phyloP scores from a whole-genome alignment of 768 basidiomycete species.

The Coprinopsis marcescibilis region DNA sequence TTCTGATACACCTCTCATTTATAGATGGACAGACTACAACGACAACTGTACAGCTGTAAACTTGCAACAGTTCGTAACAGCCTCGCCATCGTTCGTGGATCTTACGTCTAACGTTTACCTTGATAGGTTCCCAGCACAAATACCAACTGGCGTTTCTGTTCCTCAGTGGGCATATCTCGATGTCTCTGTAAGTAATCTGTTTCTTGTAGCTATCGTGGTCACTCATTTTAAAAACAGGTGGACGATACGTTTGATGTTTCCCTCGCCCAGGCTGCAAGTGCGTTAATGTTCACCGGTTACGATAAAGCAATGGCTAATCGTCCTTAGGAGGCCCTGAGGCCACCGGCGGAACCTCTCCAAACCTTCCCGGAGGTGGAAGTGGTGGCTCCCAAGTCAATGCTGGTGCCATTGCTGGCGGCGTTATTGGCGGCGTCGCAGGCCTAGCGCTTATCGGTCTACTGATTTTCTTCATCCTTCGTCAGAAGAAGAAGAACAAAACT shows the following conservation, averaged over 20 bases:
- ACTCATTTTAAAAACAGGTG: conserved; percentile 14
- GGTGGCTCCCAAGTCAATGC: conserved; percentile 4
- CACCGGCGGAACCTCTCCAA: conserved; percentile 14
- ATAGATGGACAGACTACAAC: conserved; percentile 45
- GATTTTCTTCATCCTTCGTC: conserved; percentile 26
- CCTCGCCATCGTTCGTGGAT: neutral
- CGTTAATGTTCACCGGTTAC: conserved; percentile 4
- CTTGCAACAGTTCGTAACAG: conserved; percentile 23
- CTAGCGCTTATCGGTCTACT: conserved; percentile 35
- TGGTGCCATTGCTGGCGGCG: conserved; percentile 52
- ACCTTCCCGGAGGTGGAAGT: neutral
- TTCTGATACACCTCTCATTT: neutral
- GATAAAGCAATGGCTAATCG: neutral
- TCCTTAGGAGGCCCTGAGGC: conserved; percentile 31
- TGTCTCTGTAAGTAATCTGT: conserved; percentile 27
- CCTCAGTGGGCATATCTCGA: conserved; percentile 47
- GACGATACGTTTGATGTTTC: conserved; percentile 28
- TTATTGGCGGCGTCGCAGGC: conserved; percentile 48
- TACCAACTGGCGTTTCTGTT: conserved; percentile 38
- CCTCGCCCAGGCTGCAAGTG: conserved; percentile 25
- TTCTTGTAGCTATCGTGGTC: neutral
- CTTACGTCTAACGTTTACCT: neutral
- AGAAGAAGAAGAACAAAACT: conserved; percentile 8
- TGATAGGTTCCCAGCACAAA: conserved; percentile 27
- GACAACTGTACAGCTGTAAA: conserved; percentile 42